phyloP scores from a whole-genome alignment of 192 early-diverging fungal genomes.

The Lobosporangium transversale region DNA sequence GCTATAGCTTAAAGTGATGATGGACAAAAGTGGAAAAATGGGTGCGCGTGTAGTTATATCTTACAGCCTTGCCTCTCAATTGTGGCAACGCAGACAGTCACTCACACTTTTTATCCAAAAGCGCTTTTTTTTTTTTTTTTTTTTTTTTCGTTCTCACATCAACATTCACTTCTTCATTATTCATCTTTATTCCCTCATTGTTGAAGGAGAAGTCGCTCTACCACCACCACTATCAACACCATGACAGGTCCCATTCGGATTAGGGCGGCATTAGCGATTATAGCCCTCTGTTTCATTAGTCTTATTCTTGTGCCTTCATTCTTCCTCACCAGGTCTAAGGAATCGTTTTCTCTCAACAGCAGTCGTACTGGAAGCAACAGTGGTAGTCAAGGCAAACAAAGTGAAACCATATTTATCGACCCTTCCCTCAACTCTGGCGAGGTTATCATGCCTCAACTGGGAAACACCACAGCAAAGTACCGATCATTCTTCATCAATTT shows the following conservation, averaged over 20 bases:
- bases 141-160: too few species aligned
- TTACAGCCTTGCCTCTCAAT: too few species aligned
- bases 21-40: too few species aligned
- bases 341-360: not conserved
- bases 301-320: slow-evolving; percentile 50
- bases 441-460: slow-evolving; percentile 57
- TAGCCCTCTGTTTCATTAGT: slow-evolving; percentile 37
- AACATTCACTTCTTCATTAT: too few species aligned
- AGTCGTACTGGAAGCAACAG: not conserved
- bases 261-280: slow-evolving; percentile 11
- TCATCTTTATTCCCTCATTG: too few species aligned
- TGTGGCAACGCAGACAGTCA: too few species aligned
- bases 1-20: too few species aligned
- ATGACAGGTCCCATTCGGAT: slow-evolving; percentile 16
- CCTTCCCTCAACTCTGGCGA: slow-evolving; percentile 33
- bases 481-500: not conserved
- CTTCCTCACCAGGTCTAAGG: slow-evolving; percentile 16
- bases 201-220: too few species aligned
- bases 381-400: not conserved
- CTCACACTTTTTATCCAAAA: too few species aligned
- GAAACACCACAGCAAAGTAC: slow-evolving; percentile 59
- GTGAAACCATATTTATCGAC: slow-evolving; percentile 21
- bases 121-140: too few species aligned
- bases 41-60: too few species aligned
- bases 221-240: not conserved